Base-by-base conservation (phyloP, 371 early-diverging fungal species). In the Amoeboaphelidium protococcarum region DNA sequence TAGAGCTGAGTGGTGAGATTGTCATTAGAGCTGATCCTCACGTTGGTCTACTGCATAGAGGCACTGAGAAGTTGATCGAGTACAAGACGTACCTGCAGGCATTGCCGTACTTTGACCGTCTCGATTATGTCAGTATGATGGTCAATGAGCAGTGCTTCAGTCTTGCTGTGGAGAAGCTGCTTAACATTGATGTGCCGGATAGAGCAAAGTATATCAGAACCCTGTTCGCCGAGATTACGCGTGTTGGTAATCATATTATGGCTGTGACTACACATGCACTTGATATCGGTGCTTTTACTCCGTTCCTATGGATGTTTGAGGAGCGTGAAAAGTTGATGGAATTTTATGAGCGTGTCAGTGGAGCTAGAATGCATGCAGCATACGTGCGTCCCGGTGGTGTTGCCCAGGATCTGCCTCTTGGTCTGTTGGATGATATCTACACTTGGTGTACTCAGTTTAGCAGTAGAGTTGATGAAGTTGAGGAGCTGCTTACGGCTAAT, bases 61-160 rank as follows among this genome's bases (percentile, higher is more conserved):
- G 92, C 45, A 94, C 95, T 3, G 95, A 94, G 61, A 94, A 94
- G 69, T 62, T 94, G 58, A 90, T 90, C 58, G 95, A 94, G 68
- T 91, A 90, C 78, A 88, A 84, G 64, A 89, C 87, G 2, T 94
- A 94, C 58, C 65, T 88, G 40, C 95, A 94, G 64, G 90, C 92
- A 23, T 71, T 94, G 40, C 95, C 95, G 45, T 94, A 94, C 67
- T 87, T 94, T 67, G 95, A 91, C 65, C 91, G 92, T 53, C 71
- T 89, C 55, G 95, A 94, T 67, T 94, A 94, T 65, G 84, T 84
- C 48, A 90, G 91, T 46, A 94, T 89, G 86, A 94, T 94, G 95
- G 56, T 58, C 52, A 67, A 84, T 64, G 84, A 83, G 58, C 82
- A 90, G 67, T 80, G 78, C 12, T 91, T 85, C 61, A 86, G 91